These are phyloP conservation scores for Geotrichum reessii DNA, from an alignment of 1,139 yeast species.

Conservation along the genomic window DNA sequence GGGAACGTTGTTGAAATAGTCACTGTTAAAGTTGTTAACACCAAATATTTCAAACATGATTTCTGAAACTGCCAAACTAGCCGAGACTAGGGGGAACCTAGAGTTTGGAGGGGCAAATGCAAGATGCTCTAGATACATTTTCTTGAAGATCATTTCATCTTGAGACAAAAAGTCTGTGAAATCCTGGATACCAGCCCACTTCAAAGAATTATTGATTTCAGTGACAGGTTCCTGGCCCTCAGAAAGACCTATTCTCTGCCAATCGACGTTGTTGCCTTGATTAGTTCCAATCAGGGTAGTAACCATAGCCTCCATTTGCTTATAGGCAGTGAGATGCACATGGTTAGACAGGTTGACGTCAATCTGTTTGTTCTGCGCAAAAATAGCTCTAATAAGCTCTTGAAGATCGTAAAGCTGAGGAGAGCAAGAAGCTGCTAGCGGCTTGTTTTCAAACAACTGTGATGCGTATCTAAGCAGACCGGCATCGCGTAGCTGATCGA, in stretches of 20 bases:
- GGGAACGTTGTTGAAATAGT: slow-evolving; percentile 12
- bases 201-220: slow-evolving; percentile 25
- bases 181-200: slow-evolving; percentile 33
- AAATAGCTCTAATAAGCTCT: slow-evolving; percentile 28
- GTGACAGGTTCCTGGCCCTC: slow-evolving; percentile 24
- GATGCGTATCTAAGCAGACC: slow-evolving; percentile 28
- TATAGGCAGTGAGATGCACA: slow-evolving; percentile 24
- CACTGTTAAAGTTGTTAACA: slow-evolving; percentile 21
- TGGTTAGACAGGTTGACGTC: slow-evolving; percentile 22
- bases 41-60: slow-evolving; percentile 37
- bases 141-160: slow-evolving; percentile 27
- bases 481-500: slow-evolving; percentile 26
- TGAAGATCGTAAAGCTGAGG: slow-evolving; percentile 30
- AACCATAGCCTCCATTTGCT: slow-evolving; percentile 24
- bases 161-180: slow-evolving; percentile 30
- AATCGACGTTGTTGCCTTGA: slow-evolving; percentile 23
- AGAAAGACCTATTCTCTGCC: slow-evolving; percentile 30
- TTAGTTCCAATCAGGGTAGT: slow-evolving; percentile 26
- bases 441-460: slow-evolving; percentile 27
- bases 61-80: slow-evolving; percentile 33
- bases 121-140: slow-evolving; percentile 31
- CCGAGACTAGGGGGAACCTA: slow-evolving; percentile 37
- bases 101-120: slow-evolving; percentile 27
- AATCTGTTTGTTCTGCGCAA: slow-evolving; percentile 23
- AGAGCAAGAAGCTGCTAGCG: slow-evolving; percentile 27